A percentile compares a stretch with the other conserved stretches of the same genome.
Evolutionary conservation across 768 basidiomycete species (phyloP).

Genomic region (Termitomyces sp.): DNA sequence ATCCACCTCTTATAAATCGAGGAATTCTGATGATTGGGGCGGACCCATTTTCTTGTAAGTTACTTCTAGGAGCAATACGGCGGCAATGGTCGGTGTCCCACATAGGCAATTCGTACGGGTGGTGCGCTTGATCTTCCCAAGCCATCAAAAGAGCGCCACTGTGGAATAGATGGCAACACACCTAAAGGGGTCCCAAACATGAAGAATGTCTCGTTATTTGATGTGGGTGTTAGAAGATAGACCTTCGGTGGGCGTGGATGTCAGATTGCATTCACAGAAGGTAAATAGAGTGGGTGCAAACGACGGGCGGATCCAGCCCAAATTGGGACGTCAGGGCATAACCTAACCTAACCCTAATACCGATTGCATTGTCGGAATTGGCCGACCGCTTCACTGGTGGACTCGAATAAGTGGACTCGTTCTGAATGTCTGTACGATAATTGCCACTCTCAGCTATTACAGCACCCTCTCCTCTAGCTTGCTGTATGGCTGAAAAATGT

Average conservation of each 20-base stretch:
- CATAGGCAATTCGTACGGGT: conserved; percentile 3
- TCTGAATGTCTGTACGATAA: neutral
- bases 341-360: too few relatives aligned
- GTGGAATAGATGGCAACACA: neutral
- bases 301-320: neutral
- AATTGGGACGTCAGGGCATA: too few relatives aligned
- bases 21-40: conserved; percentile 19
- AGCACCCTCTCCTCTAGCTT: neutral
- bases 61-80: conserved; percentile 1
- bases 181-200: neutral
- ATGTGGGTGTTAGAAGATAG: neutral
- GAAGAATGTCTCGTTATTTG: neutral
- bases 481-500: neutral
- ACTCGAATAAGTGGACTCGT: too few relatives aligned
- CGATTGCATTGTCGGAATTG: neutral
- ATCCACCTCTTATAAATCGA: conserved; percentile 5
- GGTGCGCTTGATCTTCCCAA: neutral
- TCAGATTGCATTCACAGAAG: neutral
- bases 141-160: neutral
- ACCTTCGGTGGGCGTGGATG: neutral
- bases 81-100: conserved; percentile 4
- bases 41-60: conserved; percentile 18
- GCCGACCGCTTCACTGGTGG: neutral
- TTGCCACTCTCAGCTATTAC: neutral
- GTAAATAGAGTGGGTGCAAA: neutral